Evolutionary conservation across 1,139 yeast genomes (phyloP), one percentile per base, ranked within the genome.

Genomic region (Starmera stellimalicola): DNA sequence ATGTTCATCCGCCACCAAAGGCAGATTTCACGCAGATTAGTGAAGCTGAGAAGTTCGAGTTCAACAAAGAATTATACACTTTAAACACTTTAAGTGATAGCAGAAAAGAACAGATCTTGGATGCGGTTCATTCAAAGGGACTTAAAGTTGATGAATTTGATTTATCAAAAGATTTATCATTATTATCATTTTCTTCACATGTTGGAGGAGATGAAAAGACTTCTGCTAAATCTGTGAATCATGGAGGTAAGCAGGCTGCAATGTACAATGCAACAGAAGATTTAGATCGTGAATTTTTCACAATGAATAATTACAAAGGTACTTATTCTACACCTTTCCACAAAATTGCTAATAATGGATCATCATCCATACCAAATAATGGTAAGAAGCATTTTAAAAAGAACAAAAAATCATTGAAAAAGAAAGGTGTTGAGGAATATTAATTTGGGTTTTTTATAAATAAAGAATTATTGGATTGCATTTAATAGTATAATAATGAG

Each of bases 1-100:
- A 73, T 51, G 80, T 85, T 27, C 79, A 77, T 42, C 96, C 97
- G 9, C 98, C 98, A 28, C 96, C 95, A 34, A 67, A 64, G 31
- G 35, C 58, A 15, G 66, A 58, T 18, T 70, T 69, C 37, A 27
- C 33, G 12, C 66, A 66, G 26, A 55, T 62, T 30, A 55, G 65
- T 2, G 65, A 61, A 15, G 71, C 66, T n/a, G 77, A 76, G 40
- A 71, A 73, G 45, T 57, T 63, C 36, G 71, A 66, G 30, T 91
- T 87, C 63, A 93, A 93, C 60, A 61, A 65, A 39, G 93, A 75
- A 23, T 57, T 83, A 35, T 88, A 82, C 57, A 72, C 73, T 0
- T 62, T 87, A 37, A 62, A 70, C 12, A 63, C 70, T 26, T 64
- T 81, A 37, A 84, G 94, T 2, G 87, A 77, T 45, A 64, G 75